Conservation (phyloP, 1,284 basidiomycete genomes). For the Leccinum cinnamomeum region DNA sequence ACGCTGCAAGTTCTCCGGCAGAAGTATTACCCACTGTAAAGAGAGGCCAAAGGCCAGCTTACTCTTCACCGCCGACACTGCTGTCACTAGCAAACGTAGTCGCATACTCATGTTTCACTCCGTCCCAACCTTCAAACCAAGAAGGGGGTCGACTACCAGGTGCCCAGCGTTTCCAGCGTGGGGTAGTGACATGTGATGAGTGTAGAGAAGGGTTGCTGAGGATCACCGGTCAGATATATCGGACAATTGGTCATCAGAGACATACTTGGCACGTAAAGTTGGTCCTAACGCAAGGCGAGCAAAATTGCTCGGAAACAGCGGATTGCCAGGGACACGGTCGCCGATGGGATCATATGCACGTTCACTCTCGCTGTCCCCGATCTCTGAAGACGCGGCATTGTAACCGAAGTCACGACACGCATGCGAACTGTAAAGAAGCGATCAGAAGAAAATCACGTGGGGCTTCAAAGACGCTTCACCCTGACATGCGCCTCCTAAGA, state of each 20-base stretch:
- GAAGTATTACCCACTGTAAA: not conserved
- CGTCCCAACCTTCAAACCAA: slow-evolving; percentile 34
- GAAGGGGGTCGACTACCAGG: slow-evolving; percentile 35
- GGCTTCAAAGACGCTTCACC: slow-evolving; percentile 17
- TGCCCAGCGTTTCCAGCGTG: slow-evolving; percentile 31
- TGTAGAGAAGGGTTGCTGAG: slow-evolving; percentile 30
- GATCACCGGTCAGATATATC: not conserved
- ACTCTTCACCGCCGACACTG: slow-evolving; percentile 29
- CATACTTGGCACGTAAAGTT: slow-evolving; percentile 57
- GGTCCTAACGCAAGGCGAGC: slow-evolving; percentile 57
- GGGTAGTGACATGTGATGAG: slow-evolving; percentile 9
- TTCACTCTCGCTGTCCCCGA: slow-evolving; percentile 31
- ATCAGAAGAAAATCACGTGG: slow-evolving; percentile 2
- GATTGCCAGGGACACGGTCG: slow-evolving; percentile 59
- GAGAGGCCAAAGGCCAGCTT: not conserved
- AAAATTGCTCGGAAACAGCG: slow-evolving; percentile 68
- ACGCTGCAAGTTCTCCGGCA: not conserved
- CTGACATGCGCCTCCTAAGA: slow-evolving; percentile 17
- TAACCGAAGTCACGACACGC: slow-evolving; percentile 16
- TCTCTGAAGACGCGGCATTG: slow-evolving; percentile 21
- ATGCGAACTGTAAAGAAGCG: slow-evolving; percentile 14
- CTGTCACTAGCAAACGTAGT: slow-evolving; percentile 33
- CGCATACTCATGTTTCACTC: slow-evolving; percentile 34
- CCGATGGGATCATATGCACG: slow-evolving; percentile 42
- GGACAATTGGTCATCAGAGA: not conserved